These are phyloP conservation scores for Ogataea wickerhamii DNA, from an alignment of 805 yeast genomes.

Conservation along the genomic window DNA sequence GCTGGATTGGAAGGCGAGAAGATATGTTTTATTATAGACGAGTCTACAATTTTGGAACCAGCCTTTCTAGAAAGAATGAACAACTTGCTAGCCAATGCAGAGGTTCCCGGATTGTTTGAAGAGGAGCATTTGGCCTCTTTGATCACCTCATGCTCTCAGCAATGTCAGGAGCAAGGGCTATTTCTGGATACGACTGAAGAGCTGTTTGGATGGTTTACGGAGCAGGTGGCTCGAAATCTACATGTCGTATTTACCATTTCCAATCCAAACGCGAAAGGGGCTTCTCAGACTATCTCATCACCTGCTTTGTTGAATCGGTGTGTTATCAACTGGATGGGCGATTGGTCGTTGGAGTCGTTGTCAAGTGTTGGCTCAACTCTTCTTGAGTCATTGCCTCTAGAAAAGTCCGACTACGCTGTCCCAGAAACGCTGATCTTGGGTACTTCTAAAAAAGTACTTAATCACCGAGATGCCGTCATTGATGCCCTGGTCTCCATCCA, in stretches of 20 bases:
- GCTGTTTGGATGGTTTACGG: conserved; percentile 68
- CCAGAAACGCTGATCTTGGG: conserved; percentile 29
- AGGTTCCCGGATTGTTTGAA: conserved; percentile 83
- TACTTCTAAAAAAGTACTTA: conserved; percentile 11
- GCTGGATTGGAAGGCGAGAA: conserved; percentile 56
- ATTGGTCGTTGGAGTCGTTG: conserved; percentile 59
- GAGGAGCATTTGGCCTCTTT: conserved; percentile 61
- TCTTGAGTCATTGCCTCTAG: conserved; percentile 45
- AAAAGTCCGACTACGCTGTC: conserved; percentile 38
- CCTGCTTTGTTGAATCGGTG: conserved; percentile 91
- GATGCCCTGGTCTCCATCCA: conserved; percentile 49
- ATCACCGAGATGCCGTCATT: conserved; percentile 38
- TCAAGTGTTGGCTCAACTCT: conserved; percentile 43
- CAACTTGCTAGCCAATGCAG: conserved; percentile 88
- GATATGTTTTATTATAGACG: conserved; percentile 74
- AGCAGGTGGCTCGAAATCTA: conserved; percentile 62
- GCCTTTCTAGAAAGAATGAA: conserved; percentile 89
- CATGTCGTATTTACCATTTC: conserved; percentile 81
- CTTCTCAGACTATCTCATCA: conserved; percentile 58
- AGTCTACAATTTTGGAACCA: conserved; percentile 69
- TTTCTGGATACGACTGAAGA: conserved; percentile 67
- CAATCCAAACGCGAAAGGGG: conserved; percentile 38
- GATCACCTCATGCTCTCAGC: conserved; percentile 52
- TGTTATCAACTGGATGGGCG: conserved; percentile 85
- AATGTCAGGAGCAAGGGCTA: conserved; percentile 56